These are phyloP conservation scores for Pelargonium nanum DNA, from an alignment of 345 rosid genomes.

Conservation along the genomic window DNA sequence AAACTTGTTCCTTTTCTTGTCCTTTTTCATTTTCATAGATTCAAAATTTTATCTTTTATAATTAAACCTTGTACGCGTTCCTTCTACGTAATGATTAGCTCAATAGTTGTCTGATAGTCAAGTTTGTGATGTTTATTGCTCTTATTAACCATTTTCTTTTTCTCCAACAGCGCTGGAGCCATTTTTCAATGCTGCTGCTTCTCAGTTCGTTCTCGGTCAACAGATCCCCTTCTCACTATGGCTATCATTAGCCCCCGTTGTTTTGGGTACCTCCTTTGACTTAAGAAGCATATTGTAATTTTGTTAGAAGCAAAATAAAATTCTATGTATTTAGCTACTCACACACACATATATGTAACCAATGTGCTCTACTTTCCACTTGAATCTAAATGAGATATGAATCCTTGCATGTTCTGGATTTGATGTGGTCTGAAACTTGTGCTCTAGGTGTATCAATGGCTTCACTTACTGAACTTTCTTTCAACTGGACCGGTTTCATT, in stretches of 20 bases:
- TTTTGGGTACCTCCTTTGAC: constrained; percentile 39
- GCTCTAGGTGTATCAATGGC: constrained; percentile 79
- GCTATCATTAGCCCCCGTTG: constrained; percentile 89
- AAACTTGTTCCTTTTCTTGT: not conserved
- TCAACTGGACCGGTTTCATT: constrained; percentile 92
- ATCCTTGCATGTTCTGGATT: not conserved
- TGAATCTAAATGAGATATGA: not conserved
- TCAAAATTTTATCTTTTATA: not conserved
- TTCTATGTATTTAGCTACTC: not conserved
- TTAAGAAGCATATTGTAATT: too few species aligned
- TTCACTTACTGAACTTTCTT: constrained; percentile 83
- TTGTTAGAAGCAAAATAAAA: too few species aligned
- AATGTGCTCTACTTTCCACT: not conserved
- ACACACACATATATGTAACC: not conserved
- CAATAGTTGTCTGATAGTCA: not conserved
- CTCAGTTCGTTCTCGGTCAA: constrained; percentile 86
- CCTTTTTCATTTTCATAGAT: not conserved
- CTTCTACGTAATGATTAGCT: not conserved
- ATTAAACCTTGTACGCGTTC: not conserved
- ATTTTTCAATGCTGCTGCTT: constrained; percentile 94
- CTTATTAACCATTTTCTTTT: not conserved
- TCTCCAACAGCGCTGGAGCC: constrained; percentile 78
- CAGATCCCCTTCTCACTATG: constrained; percentile 68
- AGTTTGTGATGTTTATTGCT: not conserved
- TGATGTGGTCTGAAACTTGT: not conserved